Base-by-base conservation (phyloP, 2,329 filamentous ascomycete species). In the Sphaerulina populicola region DNA sequence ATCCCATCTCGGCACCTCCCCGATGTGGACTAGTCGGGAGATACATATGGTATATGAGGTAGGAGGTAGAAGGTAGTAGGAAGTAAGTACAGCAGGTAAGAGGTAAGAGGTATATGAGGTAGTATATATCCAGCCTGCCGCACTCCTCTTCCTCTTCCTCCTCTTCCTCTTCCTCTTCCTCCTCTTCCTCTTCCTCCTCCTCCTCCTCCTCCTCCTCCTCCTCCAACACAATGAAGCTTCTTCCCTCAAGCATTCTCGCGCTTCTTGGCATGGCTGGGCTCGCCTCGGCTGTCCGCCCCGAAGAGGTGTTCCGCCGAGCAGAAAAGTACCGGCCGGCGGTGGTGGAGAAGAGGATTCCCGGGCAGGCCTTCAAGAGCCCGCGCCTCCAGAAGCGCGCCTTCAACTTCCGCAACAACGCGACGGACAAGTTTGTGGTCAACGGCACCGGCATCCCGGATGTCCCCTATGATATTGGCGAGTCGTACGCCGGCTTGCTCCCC, bases 401-500 rank as follows among this genome's bases (percentile, higher is more conserved):
- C 31, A 35, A 35, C 31, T 35, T 35, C 31, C 10, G 10, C 10
- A 51, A 50, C 12, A 21, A 43, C 30, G 51, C 47, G 33, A 54
- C 52, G 11, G 30, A 51, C 23, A 43, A 43, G 10, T 54, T 39
- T 15, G 45, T 42, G 38, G 62, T 64, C 15, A 57, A 64, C 35
- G 60, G 62, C 6, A 47, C 51, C 6, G 57, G 49, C 11, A 48
- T 66, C 12, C 64, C 64, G 2, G 61, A 66, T 6, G 64, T 66
- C 5, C 45, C 56, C 44, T 66, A 64, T 41, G 61, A 66, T 44
- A 62, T 66, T 44, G 64, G 64, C 36, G 65, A 67, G 53, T 59
- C 58, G 12, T 68, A 65, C 43, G 58, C 62, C n/a, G 64, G 64
- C 37, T 47, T 60, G 6, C 47, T 66, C 8, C 58, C 62, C 29